Percentiles rank a stretch among this genome's conserved stretches.
Evolutionary conservation across 129 eudicot genomes (phyloP).

Genomic region (Daucus carota): DNA sequence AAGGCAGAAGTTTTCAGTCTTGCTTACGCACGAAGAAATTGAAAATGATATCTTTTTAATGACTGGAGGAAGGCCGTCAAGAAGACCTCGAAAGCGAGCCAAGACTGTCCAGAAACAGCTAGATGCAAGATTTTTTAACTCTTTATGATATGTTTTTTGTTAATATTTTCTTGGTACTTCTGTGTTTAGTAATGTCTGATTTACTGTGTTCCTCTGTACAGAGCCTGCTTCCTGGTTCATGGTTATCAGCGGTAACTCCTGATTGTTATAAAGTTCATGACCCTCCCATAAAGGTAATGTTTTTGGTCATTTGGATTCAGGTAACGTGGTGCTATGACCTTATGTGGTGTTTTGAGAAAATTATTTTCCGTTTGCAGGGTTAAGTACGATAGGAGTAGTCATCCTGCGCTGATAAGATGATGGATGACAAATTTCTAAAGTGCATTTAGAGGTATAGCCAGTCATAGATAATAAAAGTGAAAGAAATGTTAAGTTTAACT

Average conservation of each 20-base stretch:
- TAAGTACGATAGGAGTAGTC: background rate
- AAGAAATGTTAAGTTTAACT: background rate
- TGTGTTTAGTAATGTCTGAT: background rate
- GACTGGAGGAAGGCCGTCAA: conserved; percentile 11
- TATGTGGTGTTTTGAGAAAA: background rate
- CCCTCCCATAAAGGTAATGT: conserved; percentile 19
- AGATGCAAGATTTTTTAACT: background rate
- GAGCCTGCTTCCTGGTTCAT: conserved; percentile 29
- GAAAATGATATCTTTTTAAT: conserved; percentile 11
- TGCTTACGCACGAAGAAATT: conserved; percentile 8
- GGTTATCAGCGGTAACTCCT: conserved; percentile 25
- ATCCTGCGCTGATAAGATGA: background rate
- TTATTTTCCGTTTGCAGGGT: background rate
- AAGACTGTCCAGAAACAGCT: conserved; percentile 11
- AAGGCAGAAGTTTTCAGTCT: conserved; percentile 11
- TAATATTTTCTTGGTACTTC: background rate
- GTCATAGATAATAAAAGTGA: background rate
- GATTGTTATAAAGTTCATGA: conserved; percentile 39
- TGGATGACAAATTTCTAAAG: background rate
- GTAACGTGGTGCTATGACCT: background rate
- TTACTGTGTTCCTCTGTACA: conserved; percentile 10
- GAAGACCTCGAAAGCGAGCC: conserved; percentile 13
- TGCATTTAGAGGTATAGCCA: background rate
- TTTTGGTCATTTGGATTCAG: background rate
- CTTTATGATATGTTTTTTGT: background rate